These are phyloP conservation scores for Henningerozyma blattae DNA, from an alignment of 805 yeast genomes.

Conservation along the genomic window DNA sequence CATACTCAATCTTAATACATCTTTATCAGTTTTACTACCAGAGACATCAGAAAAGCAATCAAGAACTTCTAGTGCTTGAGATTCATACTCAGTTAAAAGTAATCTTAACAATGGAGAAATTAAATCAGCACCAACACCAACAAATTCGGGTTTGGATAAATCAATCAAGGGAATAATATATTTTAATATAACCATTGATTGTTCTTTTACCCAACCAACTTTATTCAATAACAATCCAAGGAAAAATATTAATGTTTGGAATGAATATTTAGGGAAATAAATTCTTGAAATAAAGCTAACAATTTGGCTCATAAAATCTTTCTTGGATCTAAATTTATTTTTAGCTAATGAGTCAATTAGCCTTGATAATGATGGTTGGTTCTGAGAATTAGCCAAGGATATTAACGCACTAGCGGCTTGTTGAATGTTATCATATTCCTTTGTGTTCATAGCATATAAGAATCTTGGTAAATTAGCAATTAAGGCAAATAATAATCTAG, in stretches of 20 bases:
- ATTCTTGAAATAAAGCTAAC: constrained; percentile 53
- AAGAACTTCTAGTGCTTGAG: constrained; percentile 77
- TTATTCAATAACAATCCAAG: constrained; percentile 72
- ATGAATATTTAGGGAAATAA: constrained; percentile 65
- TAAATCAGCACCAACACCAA: constrained; percentile 88
- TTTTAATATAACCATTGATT: constrained; percentile 66
- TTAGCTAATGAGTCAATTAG: constrained; percentile 68
- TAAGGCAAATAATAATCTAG: constrained; percentile 58
- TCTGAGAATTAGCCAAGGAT: constrained; percentile 45
- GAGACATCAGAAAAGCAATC: constrained; percentile 80
- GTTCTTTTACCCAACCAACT: constrained; percentile 65
- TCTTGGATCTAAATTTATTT: constrained; percentile 75
- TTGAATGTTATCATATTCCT: constrained; percentile 38
- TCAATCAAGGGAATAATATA: constrained; percentile 69
- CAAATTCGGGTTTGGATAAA: constrained; percentile 62
- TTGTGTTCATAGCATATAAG: constrained; percentile 61
- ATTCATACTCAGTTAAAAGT: constrained; percentile 73
- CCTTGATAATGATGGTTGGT: constrained; percentile 50
- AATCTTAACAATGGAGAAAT: constrained; percentile 81
- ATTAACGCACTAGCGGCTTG: constrained; percentile 46
- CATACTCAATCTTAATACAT: constrained; percentile 80
- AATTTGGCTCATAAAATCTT: constrained; percentile 77
- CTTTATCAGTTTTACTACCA: constrained; percentile 83
- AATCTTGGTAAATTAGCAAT: constrained; percentile 76
- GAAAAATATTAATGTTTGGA: constrained; percentile 61